phyloP scores from a whole-genome alignment of 352 stramenopile genomes.

The Pilasporangium apinafurcum region DNA sequence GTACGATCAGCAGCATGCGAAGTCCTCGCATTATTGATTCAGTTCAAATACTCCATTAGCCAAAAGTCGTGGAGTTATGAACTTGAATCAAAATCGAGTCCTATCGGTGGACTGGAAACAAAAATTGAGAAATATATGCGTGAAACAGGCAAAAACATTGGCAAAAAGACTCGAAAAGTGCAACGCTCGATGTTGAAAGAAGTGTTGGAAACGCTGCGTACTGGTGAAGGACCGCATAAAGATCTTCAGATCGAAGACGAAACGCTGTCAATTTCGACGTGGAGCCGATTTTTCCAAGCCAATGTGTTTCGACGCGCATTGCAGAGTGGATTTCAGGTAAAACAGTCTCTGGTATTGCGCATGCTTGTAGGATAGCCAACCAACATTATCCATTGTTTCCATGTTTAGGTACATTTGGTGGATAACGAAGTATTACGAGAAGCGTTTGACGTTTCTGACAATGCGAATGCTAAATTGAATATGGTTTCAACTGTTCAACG shows the following conservation, averaged over 20 bases:
- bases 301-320: conserved; percentile 50
- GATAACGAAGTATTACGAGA: conserved; percentile 54
- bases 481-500: conserved; percentile 42
- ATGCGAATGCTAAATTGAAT: conserved; percentile 31
- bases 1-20: conserved; percentile 46
- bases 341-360: neutral
- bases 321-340: conserved; percentile 50
- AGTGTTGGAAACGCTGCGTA: conserved; percentile 52
- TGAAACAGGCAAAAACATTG: conserved; percentile 58
- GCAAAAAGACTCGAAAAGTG: conserved; percentile 64
- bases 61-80: conserved; percentile 37
- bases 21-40: conserved; percentile 49
- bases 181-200: conserved; percentile 66
- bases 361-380: neutral
- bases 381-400: neutral
- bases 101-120: conserved; percentile 36
- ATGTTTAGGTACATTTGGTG: conserved; percentile 27
- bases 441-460: conserved; percentile 56
- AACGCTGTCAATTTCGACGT: conserved; percentile 43
- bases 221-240: conserved; percentile 44
- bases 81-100: conserved; percentile 26
- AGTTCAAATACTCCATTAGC: conserved; percentile 46
- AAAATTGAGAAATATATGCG: conserved; percentile 58
- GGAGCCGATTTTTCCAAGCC: conserved; percentile 58
- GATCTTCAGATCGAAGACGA: conserved; percentile 50